These are phyloP conservation scores for Luvunga scandens DNA, from an alignment of 345 rosid genomes.

Conservation along the genomic window DNA sequence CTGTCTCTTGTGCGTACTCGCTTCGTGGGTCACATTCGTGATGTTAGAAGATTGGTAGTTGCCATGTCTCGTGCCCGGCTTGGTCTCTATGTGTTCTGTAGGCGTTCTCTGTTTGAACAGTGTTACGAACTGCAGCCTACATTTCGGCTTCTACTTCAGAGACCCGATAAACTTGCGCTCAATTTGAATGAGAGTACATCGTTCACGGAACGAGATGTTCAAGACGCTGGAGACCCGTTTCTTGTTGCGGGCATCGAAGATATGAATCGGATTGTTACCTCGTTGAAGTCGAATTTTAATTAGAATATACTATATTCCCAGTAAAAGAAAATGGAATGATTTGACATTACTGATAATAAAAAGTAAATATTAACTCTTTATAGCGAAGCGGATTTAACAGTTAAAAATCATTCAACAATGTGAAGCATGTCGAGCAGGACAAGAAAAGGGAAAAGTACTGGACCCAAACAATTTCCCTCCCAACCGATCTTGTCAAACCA, in stretches of 20 bases:
- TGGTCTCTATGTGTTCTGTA: constrained; percentile 83
- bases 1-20: constrained; percentile 92
- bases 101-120: constrained; percentile 84
- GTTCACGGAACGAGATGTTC: constrained; percentile 68
- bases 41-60: constrained; percentile 89
- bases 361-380: no score
- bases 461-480: no score
- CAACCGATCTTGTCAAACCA: no score
- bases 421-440: no score
- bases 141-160: constrained; percentile 66
- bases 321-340: no score
- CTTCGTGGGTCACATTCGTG: constrained; percentile 95
- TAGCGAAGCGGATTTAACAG: no score
- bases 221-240: constrained; percentile 58
- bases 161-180: constrained; percentile 74
- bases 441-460: no score
- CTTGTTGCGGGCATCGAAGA: constrained; percentile 67
- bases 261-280: constrained; percentile 61
- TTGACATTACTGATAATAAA: no score
- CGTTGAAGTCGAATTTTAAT: no score
- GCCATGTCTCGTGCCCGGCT: constrained; percentile 99
- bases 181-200: constrained; percentile 59
- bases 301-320: no score
- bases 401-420: no score
- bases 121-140: constrained; percentile 96